Evolutionary conservation across 495 filamentous ascomycete species (phyloP).

Genomic region (Tuber brumale): DNA sequence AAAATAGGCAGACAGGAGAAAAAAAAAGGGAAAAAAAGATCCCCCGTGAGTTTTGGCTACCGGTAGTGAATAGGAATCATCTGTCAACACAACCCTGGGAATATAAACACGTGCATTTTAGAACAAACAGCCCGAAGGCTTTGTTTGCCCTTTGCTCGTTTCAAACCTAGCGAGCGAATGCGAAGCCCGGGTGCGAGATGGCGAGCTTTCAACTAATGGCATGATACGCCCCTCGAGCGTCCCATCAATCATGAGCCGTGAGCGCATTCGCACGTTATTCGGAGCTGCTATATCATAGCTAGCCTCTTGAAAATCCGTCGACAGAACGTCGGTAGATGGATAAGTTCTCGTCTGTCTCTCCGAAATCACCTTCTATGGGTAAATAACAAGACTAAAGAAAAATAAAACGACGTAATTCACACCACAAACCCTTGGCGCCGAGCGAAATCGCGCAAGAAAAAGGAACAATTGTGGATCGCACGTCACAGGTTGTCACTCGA

Average conservation of each 20-base stretch:
- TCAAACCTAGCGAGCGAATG: not conserved
- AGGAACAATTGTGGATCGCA: not conserved
- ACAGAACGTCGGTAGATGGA: not conserved
- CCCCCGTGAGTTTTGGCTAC: not conserved
- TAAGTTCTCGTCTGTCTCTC: not conserved
- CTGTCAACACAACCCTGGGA: not conserved
- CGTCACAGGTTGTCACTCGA: not conserved
- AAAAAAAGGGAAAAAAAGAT: not conserved
- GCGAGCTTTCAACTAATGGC: not conserved
- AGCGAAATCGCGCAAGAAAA: constrained; percentile 1
- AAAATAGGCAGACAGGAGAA: not conserved
- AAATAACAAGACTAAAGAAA: not conserved
- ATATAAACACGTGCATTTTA: not conserved
- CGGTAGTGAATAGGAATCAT: not conserved
- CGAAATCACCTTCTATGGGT: not conserved
- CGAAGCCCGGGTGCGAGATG: not conserved
- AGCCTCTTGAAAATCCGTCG: not conserved
- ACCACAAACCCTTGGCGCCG: constrained; percentile 2
- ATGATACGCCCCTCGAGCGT: not conserved
- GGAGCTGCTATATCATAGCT: not conserved
- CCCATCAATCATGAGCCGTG: not conserved
- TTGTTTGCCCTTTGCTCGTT: not conserved
- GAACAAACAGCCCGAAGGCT: not conserved
- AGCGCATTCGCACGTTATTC: not conserved
- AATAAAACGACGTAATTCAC: not conserved